Evolutionary conservation across 345 rosid genomes (phyloP), one percentile per base, ranked within the genome.

Genomic region (Lepidium africanum): DNA sequence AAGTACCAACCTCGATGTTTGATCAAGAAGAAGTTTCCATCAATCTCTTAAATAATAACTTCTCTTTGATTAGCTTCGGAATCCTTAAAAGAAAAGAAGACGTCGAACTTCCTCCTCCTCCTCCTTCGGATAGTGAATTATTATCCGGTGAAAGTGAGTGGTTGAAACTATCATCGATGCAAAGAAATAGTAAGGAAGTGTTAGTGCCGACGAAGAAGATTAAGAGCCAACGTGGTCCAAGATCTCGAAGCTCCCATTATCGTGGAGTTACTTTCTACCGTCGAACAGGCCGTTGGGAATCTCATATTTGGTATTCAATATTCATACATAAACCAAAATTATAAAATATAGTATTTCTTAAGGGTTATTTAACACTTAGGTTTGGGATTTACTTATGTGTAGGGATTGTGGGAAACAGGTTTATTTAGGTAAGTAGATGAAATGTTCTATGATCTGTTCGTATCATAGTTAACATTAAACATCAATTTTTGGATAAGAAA

Each of bases 401-500:
- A 91, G 97, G 97, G 97, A 91, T 58, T 83, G 94, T 69, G 96
- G 97, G 63, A 91, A 89, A 72, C 97, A 91, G 69, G 94, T 91
- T 3, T 91, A 91, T 77, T 74, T 91, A 64, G 97, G 96, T 91
- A 81, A 63, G 88, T 59, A 71, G 27, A 35, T 52, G 43, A 61
- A 40, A 9, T 33, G 5, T 43, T 46, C 0, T 11, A 45, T 38
- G n/a, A 3, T 12, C 16, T 37, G 17, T 57, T 19, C 4, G 4
- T 57, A 56, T 17, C 37, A 17, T 56, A 11, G n/a, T 3, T 17
- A 56, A 10, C 10, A 14, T 57, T 37, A 17, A 17, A 56, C 10
- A 37, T 32, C 33, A 6, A 1, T 36, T 16, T 23, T 57, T 37
- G 10, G 32, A 19, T 37, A 37, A 17, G 10, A 10, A 4, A 17